These are phyloP conservation scores for Massarina eburnea DNA, from an alignment of 2,329 filamentous ascomycete genomes.

Conservation along the genomic window DNA sequence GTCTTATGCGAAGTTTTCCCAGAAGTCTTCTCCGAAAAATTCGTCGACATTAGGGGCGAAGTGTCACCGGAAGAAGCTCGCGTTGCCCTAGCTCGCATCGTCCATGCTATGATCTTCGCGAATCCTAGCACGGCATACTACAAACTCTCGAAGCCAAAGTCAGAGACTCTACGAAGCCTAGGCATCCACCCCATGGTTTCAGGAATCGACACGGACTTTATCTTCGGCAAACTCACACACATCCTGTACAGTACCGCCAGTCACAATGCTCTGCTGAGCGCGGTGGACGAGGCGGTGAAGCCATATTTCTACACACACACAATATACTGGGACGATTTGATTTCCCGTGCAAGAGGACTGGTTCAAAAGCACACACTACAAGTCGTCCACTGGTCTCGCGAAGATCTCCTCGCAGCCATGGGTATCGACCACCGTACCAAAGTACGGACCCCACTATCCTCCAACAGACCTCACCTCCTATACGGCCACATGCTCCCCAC, in stretches of 20 bases:
- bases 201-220: slow-evolving; percentile 23
- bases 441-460: slow-evolving; percentile 9
- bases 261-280: slow-evolving; percentile 3
- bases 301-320: slow-evolving; percentile 13
- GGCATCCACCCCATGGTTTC: slow-evolving; percentile 23
- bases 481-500: slow-evolving; percentile 16
- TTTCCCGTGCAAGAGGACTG: slow-evolving; percentile 19
- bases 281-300: slow-evolving; percentile 16
- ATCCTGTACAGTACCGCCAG: slow-evolving; percentile 5
- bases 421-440: slow-evolving; percentile 14
- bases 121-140: not conserved
- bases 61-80: slow-evolving; percentile 23
- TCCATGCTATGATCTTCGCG: not conserved
- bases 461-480: slow-evolving; percentile 8
- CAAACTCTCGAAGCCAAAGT: not conserved
- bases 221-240: slow-evolving; percentile 22
- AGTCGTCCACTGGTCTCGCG: slow-evolving; percentile 21
- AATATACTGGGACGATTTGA: slow-evolving; percentile 17
- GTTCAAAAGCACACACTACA: slow-evolving; percentile 18
- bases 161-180: slow-evolving; percentile 14
- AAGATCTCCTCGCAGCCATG: slow-evolving; percentile 27
- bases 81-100: slow-evolving; percentile 20
- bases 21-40: slow-evolving; percentile 11
- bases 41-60: slow-evolving; percentile 26
- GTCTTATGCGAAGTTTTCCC: slow-evolving; percentile 19